Conservation (phyloP, 441 rosid genomes). For the Erodium moschatum region DNA sequence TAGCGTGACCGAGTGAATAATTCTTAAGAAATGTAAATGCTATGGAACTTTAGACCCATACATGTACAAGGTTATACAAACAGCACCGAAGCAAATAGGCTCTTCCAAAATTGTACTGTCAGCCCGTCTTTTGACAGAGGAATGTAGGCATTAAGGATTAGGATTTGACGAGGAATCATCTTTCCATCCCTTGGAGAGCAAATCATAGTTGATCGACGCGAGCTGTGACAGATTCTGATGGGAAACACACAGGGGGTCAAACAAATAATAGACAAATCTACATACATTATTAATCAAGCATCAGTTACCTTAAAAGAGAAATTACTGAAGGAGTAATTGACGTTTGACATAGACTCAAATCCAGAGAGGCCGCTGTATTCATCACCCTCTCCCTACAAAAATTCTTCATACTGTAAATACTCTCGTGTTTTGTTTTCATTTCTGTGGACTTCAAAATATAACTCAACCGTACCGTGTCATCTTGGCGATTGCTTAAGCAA, state of each 20-base stretch:
- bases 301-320: slow-evolving; percentile 83
- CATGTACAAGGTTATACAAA: slow-evolving; percentile 51
- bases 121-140: slow-evolving; percentile 17
- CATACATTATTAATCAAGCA: background rate
- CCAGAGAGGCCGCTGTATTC: slow-evolving; percentile 64
- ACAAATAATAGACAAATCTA: background rate
- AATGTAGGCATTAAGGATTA: slow-evolving; percentile 26
- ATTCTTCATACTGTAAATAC: background rate
- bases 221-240: slow-evolving; percentile 86
- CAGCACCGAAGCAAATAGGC: slow-evolving; percentile 21
- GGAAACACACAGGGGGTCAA: background rate
- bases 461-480: slow-evolving; percentile 58
- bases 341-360: slow-evolving; percentile 58
- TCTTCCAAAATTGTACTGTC: slow-evolving; percentile 20
- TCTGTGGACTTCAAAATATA: background rate
- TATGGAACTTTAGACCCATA: slow-evolving; percentile 22
- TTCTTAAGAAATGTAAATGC: background rate
- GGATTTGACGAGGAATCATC: slow-evolving; percentile 57
- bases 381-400: slow-evolving; percentile 53
- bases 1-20: too few species aligned
- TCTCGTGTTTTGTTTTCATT: background rate
- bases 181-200: slow-evolving; percentile 93
- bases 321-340: slow-evolving; percentile 92
- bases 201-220: slow-evolving; percentile 95
- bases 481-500: slow-evolving; percentile 64